Evolutionary conservation across 164 flowering plant species (phyloP).

Genomic region (Nymphaea thermarum): DNA sequence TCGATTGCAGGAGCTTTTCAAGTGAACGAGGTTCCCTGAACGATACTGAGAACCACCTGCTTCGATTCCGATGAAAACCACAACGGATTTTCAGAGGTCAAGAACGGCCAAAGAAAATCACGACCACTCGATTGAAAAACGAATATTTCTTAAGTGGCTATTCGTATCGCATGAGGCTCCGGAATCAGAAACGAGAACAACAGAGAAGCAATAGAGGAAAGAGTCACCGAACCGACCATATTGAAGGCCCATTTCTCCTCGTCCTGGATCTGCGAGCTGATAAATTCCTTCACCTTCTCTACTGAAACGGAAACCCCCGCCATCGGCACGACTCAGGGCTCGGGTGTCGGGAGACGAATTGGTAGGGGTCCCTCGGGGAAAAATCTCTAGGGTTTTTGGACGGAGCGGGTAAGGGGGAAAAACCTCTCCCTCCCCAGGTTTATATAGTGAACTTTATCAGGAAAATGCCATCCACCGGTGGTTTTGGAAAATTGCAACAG

Average conservation of each 20-base stretch:
- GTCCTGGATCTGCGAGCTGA: conserved; percentile 49
- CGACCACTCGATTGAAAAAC: neutral
- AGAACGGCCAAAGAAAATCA: neutral
- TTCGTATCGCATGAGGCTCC: neutral
- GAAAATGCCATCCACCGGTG: no score
- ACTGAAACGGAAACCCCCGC: conserved; percentile 26
- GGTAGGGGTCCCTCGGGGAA: no score
- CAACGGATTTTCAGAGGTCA: no score
- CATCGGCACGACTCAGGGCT: conserved; percentile 10
- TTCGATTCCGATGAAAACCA: no score
- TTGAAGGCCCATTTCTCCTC: conserved; percentile 60
- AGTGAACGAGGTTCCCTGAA: neutral
- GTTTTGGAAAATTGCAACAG: no score
- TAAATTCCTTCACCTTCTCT: conserved; percentile 41
- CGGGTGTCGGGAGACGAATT: no score
- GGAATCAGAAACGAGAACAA: neutral
- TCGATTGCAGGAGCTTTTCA: neutral
- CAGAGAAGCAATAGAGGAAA: neutral
- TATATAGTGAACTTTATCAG: no score
- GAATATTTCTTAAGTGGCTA: neutral
- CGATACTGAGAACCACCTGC: neutral
- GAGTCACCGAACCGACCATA: conserved; percentile 21
- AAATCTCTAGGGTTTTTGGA: no score
- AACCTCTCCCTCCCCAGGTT: no score
- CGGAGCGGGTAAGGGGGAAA: no score